A percentile compares a stretch with the other conserved stretches of the same genome.
These are phyloP conservation scores for Bassia scoparia DNA, from an alignment of 148 eudicot genomes.

Conservation along the genomic window DNA sequence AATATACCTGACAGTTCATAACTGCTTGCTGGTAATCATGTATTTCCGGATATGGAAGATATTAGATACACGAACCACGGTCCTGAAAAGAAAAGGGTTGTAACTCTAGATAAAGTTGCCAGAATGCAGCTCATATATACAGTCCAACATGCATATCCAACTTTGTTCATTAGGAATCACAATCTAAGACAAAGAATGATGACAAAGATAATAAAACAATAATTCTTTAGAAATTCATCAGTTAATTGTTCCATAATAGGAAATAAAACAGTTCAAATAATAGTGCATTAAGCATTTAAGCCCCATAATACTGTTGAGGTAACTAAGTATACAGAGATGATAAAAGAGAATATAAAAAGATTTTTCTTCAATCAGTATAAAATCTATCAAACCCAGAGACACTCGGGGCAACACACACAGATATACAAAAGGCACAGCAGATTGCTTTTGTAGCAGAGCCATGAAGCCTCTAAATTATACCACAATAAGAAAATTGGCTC, in stretches of 20 bases:
- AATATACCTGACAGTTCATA: conserved; percentile 53
- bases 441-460: not conserved
- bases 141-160: conserved; percentile 7
- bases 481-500: not conserved
- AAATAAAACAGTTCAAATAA: no score
- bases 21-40: conserved; percentile 52
- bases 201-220: not conserved
- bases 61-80: conserved; percentile 84
- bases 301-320: not conserved
- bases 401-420: not conserved
- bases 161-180: not conserved
- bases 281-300: no score
- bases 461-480: not conserved
- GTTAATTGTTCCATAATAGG: no score
- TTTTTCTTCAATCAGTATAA: no score
- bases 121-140: not conserved
- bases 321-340: no score
- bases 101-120: not conserved
- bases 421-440: not conserved
- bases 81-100: conserved; percentile 52
- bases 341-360: no score
- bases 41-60: conserved; percentile 69
- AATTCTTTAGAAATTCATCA: no score
- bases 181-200: not conserved
- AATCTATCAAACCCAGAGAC: not conserved